Base-by-base conservation (phyloP, 202 grass and related monocot species). In the Alloteropsis angusta region DNA sequence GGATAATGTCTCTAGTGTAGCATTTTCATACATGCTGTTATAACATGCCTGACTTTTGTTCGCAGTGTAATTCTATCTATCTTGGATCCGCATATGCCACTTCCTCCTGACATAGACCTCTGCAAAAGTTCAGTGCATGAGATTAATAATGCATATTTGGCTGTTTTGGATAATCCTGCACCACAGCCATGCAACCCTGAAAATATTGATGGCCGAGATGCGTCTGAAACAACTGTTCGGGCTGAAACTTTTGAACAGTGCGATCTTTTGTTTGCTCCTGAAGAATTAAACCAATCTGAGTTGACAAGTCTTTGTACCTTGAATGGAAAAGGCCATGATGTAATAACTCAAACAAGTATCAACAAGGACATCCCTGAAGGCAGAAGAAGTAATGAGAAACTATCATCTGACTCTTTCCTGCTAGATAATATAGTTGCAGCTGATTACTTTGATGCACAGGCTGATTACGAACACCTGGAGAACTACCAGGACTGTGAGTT, bases 41-140 rank as follows among this genome's bases (percentile, higher is more conserved):
- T 80, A 71, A 84, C 38, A 63, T 79, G 75, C 79, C 38, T 80
- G 41, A 75, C 69, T 84, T 83, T 65, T 7, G 25, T 74, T 84
- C 18, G 79, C 83, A 97, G 94, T 92, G 85, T 89, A n/a, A 80
- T 97, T 86, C 91, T 97, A 61, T 88, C 91, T 77, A 86, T 92
- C 55, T 82, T 97, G 89, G 91, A 89, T 85, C 89, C 91, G n/a
- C 85, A 97, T 47, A 84, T 92, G 73, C 85, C 87, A 83, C 87
- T 97, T 75, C 94, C 91, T 52, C 85, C 74, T 66, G 87, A 85
- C 18, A 71, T 97, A 70, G 94, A 97, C 71, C 77, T 90, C 46
- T 90, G 71, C 75, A 93, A 86, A 89, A 88, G 85, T 88, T 83
- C 87, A 84, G 49, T 32, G 70, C 41, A 65, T 30, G 90, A 82